These are phyloP conservation scores for Oryza meridionalis DNA, from an alignment of 176 grass and related monocot species.

Conservation along the genomic window DNA sequence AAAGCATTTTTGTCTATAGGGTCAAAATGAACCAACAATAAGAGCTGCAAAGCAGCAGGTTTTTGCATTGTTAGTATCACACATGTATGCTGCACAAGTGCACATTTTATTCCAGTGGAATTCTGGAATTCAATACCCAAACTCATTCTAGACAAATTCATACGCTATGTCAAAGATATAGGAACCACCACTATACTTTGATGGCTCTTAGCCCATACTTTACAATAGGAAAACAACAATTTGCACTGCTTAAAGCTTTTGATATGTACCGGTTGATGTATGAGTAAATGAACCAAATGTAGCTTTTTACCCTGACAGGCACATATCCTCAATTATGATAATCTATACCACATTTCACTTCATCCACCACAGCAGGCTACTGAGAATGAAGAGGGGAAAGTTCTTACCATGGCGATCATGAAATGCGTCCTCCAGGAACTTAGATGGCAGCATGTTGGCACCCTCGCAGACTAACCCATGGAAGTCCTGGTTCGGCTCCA, in stretches of 20 bases:
- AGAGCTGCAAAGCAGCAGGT: slow-evolving; percentile 1
- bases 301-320: neutral
- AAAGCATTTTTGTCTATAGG: neutral
- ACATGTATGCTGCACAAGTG: neutral
- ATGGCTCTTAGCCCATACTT: neutral
- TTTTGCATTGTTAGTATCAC: slow-evolving; percentile 18
- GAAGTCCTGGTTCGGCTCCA: slow-evolving; percentile 97
- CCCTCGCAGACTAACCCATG: slow-evolving; percentile 89
- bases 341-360: neutral
- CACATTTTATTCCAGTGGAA: neutral
- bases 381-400: slow-evolving; percentile 14
- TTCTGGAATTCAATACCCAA: neutral
- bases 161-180: neutral
- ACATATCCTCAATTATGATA: neutral
- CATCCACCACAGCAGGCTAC: neutral
- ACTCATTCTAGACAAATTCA: neutral
- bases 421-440: slow-evolving; percentile 86
- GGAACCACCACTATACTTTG: neutral
- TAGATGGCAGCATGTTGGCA: slow-evolving; percentile 88
- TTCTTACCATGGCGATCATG: slow-evolving; percentile 65
- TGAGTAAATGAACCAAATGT: slow-evolving; percentile 10
- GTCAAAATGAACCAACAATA: slow-evolving; percentile 20
- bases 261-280: neutral
- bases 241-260: slow-evolving; percentile 4
- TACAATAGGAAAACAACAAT: neutral